phyloP scores from a whole-genome alignment of 805 yeast species.

The Candida incommunis region DNA sequence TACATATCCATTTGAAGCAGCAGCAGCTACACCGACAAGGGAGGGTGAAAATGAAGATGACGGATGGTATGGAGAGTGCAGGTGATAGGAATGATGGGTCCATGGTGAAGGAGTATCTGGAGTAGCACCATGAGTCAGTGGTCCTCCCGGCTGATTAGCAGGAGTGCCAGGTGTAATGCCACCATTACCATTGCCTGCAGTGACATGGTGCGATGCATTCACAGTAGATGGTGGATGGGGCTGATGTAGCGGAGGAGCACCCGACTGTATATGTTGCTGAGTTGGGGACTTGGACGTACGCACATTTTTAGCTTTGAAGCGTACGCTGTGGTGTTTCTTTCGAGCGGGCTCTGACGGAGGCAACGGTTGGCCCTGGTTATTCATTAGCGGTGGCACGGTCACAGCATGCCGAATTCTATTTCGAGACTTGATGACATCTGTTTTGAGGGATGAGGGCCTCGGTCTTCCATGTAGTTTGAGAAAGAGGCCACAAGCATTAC shows the following conservation, averaged over 20 bases:
- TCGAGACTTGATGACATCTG: constrained; percentile 82
- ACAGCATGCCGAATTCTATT: constrained; percentile 52
- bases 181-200: too few relatives aligned
- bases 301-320: not conserved
- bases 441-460: constrained; percentile 77
- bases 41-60: not conserved
- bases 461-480: constrained; percentile 83
- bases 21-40: not conserved
- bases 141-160: not conserved
- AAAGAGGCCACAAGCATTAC: constrained; percentile 88
- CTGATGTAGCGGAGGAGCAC: not conserved
- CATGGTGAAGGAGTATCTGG: not conserved
- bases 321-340: not conserved
- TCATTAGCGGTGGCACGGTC: not conserved
- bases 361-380: not conserved
- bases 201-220: too few relatives aligned
- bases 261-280: not conserved
- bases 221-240: not conserved
- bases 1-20: constrained; percentile 1
- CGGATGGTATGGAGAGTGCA: constrained; percentile 2
- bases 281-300: not conserved
- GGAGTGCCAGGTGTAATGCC: too few relatives aligned
- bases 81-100: not conserved
- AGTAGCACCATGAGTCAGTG: not conserved
- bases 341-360: not conserved